Conservation (phyloP, 2,329 filamentous ascomycete genomes). For the Botrytis medusae region DNA sequence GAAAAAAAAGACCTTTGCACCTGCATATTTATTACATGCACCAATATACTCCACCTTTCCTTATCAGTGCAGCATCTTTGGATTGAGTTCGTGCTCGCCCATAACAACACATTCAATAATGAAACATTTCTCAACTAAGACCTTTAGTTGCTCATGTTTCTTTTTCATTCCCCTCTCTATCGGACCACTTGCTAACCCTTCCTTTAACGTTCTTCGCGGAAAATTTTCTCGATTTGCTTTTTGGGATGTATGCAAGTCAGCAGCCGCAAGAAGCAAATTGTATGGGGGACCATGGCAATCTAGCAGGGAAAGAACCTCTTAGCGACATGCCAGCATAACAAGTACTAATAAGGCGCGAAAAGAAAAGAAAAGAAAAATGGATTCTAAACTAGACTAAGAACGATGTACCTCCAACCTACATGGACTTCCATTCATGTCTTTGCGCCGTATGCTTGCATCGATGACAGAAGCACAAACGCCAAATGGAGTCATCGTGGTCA, state of each 20-base stretch:
- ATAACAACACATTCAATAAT: background rate
- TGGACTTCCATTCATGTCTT: constrained; percentile 12
- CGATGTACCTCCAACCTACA: background rate
- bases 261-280: background rate
- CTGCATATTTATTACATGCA: constrained; percentile 7
- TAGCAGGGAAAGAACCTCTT: constrained; percentile 2
- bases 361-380: background rate
- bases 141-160: background rate
- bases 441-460: background rate
- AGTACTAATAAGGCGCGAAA: background rate
- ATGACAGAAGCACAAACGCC: background rate
- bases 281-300: background rate
- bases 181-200: background rate
- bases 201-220: background rate
- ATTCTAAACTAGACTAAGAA: background rate
- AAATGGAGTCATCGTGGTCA: constrained; percentile 5
- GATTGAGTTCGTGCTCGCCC: background rate
- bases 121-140: background rate
- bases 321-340: background rate
- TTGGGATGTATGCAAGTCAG: constrained; percentile 16
- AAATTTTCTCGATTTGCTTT: background rate
- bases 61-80: constrained; percentile 15
- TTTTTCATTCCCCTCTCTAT: background rate
- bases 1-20: constrained; percentile 6
- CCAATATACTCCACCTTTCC: background rate